A percentile compares a stretch with the other conserved stretches of the same genome.
These are phyloP conservation scores for Effrenium voratum DNA, from an alignment of 73 alveolate species.

Conservation along the genomic window DNA sequence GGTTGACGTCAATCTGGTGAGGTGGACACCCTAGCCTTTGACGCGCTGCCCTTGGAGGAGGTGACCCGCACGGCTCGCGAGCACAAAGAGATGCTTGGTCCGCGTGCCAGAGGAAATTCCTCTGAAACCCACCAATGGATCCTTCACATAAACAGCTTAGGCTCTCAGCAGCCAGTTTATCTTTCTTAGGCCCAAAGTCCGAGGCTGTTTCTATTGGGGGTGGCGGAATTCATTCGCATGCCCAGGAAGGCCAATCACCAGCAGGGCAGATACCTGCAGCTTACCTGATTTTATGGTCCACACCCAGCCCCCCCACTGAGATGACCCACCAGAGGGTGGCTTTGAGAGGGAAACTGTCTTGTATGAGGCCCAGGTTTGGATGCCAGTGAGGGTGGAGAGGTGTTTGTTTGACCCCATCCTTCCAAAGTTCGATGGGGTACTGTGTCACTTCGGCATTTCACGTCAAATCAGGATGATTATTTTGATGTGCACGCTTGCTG, in stretches of 20 bases:
- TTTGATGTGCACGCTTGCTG: not conserved
- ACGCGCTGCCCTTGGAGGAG: slow-evolving; percentile 63
- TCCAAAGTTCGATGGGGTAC: not conserved
- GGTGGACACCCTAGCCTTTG: slow-evolving; percentile 81
- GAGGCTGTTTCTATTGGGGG: not conserved
- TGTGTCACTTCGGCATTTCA: not conserved
- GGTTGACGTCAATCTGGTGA: too few relatives aligned
- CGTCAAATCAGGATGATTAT: not conserved
- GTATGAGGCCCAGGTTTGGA: not conserved
- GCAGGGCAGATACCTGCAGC: slow-evolving; percentile 52
- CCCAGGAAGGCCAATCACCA: slow-evolving; percentile 60
- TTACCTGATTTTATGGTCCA: not conserved
- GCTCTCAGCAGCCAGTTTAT: not conserved
- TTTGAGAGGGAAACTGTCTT: not conserved
- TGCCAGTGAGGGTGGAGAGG: not conserved
- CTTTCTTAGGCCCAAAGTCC: not conserved
- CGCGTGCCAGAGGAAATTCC: too few relatives aligned
- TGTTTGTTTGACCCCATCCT: not conserved
- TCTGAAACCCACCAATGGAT: too few relatives aligned
- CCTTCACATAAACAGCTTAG: not conserved
- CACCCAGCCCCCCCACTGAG: not conserved
- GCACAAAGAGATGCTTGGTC: not conserved
- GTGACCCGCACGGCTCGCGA: slow-evolving; percentile 36
- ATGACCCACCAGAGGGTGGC: not conserved
- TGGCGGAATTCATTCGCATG: not conserved